Evolutionary conservation across 2,329 filamentous ascomycete species (phyloP).

Genomic region (Colletotrichum destructivum): DNA sequence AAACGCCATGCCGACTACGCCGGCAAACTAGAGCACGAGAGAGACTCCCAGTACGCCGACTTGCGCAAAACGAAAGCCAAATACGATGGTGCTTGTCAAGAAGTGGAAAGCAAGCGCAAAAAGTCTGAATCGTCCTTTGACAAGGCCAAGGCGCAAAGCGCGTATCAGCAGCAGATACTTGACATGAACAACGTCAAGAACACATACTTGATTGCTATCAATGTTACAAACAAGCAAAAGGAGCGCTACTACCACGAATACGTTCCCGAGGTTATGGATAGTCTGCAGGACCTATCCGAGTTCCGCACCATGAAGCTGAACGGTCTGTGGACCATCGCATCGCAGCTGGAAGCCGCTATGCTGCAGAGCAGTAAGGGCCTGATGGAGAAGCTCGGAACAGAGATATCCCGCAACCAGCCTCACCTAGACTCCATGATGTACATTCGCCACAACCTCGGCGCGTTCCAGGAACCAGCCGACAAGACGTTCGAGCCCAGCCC

Average conservation of each 20-base stretch:
- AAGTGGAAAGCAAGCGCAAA: slow-evolving; percentile 94
- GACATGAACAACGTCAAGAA: slow-evolving; percentile 99
- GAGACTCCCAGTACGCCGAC: slow-evolving; percentile 86
- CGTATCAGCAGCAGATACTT: slow-evolving; percentile 91
- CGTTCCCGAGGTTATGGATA: slow-evolving; percentile 92
- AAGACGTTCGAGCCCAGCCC: slow-evolving; percentile 94
- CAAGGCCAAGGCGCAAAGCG: slow-evolving; percentile 90
- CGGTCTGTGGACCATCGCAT: slow-evolving; percentile 85
- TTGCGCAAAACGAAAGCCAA: slow-evolving; percentile 92
- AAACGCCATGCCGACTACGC: slow-evolving; percentile 94
- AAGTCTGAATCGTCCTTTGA: slow-evolving; percentile 96
- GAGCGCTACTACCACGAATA: slow-evolving; percentile 98
- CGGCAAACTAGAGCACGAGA: slow-evolving; percentile 88
- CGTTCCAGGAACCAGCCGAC: slow-evolving; percentile 87
- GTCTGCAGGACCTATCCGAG: slow-evolving; percentile 93
- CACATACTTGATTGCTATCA: slow-evolving; percentile 95
- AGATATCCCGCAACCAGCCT: slow-evolving; percentile 91
- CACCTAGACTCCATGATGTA: slow-evolving; percentile 98
- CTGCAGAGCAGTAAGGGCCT: slow-evolving; percentile 81
- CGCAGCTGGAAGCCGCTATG: slow-evolving; percentile 84
- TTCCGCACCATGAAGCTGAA: slow-evolving; percentile 90
- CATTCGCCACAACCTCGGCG: slow-evolving; percentile 87
- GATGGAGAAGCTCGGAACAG: slow-evolving; percentile 80
- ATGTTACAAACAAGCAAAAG: slow-evolving; percentile 97
- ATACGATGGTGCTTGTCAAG: slow-evolving; percentile 93